A percentile compares a stretch with the other conserved stretches of the same genome.
Evolutionary conservation across 495 filamentous ascomycete genomes (phyloP).

Genomic region (Achaetomiella virescens): DNA sequence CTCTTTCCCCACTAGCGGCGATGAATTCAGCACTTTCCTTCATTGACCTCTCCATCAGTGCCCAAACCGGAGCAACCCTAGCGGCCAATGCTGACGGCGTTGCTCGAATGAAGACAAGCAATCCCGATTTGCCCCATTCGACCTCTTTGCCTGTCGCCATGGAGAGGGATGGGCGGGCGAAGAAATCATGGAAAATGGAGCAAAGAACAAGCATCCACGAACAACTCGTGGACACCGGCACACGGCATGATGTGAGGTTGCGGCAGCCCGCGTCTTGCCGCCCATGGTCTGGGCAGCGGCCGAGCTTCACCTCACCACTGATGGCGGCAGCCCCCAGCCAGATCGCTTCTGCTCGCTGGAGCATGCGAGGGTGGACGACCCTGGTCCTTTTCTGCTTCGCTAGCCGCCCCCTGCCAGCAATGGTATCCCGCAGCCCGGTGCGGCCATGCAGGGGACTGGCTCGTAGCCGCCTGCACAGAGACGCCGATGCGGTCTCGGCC

Average conservation of each 20-base stretch:
- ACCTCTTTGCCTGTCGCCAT: not conserved
- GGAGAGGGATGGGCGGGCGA: not conserved
- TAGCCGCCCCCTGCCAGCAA: slow-evolving; percentile 2
- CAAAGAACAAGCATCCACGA: not conserved
- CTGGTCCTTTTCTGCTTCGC: slow-evolving; percentile 7
- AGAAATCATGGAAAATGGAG: not conserved
- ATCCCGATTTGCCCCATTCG: not conserved
- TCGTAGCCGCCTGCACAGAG: slow-evolving; percentile 15
- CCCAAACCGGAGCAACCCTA: not conserved
- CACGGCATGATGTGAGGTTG: not conserved
- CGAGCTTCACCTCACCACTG: not conserved
- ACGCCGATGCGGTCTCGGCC: slow-evolving; percentile 20
- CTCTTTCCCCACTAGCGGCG: slow-evolving; percentile 9
- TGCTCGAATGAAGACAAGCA: not conserved
- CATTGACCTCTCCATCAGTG: too few relatives aligned
- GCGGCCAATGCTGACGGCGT: not conserved
- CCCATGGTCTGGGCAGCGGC: slow-evolving; percentile 3
- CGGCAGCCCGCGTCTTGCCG: slow-evolving; percentile 1
- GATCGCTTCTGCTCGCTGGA: not conserved
- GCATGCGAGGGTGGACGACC: not conserved
- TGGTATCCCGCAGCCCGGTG: not conserved
- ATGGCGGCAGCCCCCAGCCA: not conserved
- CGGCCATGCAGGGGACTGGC: slow-evolving; percentile 19
- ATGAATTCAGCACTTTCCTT: not conserved
- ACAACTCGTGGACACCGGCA: not conserved